A percentile compares a stretch with the other conserved stretches of the same genome.
Conservation (phyloP, 2,329 filamentous ascomycete species). For the Scedosporium dehoogii region DNA sequence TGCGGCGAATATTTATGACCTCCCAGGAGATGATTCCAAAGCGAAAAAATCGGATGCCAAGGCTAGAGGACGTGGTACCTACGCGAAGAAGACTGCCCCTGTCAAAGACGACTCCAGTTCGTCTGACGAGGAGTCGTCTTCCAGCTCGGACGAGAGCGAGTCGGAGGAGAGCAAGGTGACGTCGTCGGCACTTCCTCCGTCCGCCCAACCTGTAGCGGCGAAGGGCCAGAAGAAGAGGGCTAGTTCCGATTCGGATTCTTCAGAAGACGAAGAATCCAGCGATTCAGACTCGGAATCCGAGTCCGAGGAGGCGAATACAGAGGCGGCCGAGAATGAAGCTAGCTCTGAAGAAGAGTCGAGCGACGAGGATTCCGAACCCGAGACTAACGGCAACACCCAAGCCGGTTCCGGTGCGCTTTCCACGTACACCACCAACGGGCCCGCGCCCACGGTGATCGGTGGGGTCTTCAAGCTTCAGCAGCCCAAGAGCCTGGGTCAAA, state of each 20-base stretch:
- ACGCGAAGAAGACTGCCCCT: neutral
- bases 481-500: conserved; percentile 1
- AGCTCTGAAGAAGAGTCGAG: neutral
- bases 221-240: neutral
- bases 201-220: neutral
- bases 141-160: neutral
- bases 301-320: neutral
- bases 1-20: neutral
- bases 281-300: conserved; percentile 2
- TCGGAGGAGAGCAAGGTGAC: neutral
- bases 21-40: neutral
- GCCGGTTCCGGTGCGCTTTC: neutral
- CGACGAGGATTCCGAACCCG: neutral
- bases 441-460: conserved; percentile 2
- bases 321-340: neutral
- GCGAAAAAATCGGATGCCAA: neutral
- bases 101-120: neutral
- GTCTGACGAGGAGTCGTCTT: neutral
- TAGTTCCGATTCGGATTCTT: neutral
- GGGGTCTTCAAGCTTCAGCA: conserved; percentile 6
- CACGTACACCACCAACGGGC: neutral
- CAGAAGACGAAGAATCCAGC: neutral
- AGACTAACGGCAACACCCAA: neutral
- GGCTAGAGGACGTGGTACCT: neutral
- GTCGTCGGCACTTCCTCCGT: neutral